Conservation (phyloP, 2,329 filamentous ascomycete genomes). For the Dactylellina drechsleri region DNA sequence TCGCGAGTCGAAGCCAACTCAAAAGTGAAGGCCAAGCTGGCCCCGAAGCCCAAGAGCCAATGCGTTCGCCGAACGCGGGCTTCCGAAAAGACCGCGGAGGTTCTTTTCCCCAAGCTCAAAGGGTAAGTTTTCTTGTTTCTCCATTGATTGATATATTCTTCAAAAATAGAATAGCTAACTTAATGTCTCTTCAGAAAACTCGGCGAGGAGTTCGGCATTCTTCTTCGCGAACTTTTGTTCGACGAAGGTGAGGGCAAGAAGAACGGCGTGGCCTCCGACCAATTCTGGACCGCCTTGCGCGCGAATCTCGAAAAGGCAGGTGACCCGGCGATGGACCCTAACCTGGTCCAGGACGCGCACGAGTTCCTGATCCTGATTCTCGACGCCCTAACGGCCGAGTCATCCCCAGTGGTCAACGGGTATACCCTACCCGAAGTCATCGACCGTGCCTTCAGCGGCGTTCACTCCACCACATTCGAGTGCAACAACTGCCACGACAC, state of each 20-base stretch:
- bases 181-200: constrained; percentile 31
- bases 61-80: constrained; percentile 38
- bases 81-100: constrained; percentile 39
- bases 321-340: constrained; percentile 35
- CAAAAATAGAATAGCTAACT: neutral
- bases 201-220: constrained; percentile 43
- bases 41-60: constrained; percentile 38
- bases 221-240: constrained; percentile 40
- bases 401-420: constrained; percentile 33
- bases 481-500: constrained; percentile 50
- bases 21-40: constrained; percentile 14
- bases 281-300: constrained; percentile 44
- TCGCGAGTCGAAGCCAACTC: constrained; percentile 9
- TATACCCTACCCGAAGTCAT: constrained; percentile 35
- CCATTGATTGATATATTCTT: neutral
- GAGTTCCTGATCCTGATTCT: constrained; percentile 47
- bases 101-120: constrained; percentile 36
- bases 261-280: constrained; percentile 34
- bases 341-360: constrained; percentile 48
- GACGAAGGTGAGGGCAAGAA: constrained; percentile 36
- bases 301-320: constrained; percentile 47
- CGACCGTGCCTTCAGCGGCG: constrained; percentile 31
- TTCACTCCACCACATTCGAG: constrained; percentile 44
- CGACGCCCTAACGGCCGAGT: constrained; percentile 22
- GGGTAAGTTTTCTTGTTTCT: constrained; percentile 25